Conservation (phyloP, 148 eudicot genomes). For the Rhododendron ferrugineum region DNA sequence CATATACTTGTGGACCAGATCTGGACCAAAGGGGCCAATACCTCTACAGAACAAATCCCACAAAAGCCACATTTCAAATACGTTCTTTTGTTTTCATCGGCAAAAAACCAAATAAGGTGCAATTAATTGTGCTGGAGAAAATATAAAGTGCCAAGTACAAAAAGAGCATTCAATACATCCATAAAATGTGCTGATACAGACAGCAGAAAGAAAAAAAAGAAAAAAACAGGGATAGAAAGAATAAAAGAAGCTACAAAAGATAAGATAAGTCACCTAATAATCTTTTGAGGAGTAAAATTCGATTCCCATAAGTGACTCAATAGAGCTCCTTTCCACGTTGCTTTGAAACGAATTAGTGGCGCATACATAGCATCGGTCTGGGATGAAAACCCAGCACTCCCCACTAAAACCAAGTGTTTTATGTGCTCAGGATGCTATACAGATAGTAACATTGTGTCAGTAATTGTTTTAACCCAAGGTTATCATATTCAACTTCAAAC, state of each 20-base stretch:
- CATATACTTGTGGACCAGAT: slow-evolving; percentile 73
- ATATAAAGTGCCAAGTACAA: background rate
- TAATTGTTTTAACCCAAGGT: background rate
- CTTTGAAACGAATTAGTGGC: slow-evolving; percentile 51
- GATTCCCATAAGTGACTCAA: slow-evolving; percentile 94
- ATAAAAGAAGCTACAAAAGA: background rate
- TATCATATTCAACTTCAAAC: background rate
- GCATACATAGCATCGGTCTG: slow-evolving; percentile 61
- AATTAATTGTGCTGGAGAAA: background rate
- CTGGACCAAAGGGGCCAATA: slow-evolving; percentile 91
- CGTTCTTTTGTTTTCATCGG: background rate
- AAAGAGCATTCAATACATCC: background rate
- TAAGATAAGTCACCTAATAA: slow-evolving; percentile 51
- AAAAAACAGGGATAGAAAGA: background rate
- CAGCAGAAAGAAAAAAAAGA: background rate
- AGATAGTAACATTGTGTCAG: background rate
- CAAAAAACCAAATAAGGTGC: background rate
- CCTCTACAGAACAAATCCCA: slow-evolving; percentile 48
- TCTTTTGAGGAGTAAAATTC: slow-evolving; percentile 85
- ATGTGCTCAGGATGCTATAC: slow-evolving; percentile 89
- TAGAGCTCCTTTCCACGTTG: slow-evolving; percentile 94
- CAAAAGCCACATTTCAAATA: background rate
- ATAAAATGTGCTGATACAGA: background rate
- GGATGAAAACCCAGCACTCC: slow-evolving; percentile 82
- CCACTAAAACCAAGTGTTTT: slow-evolving; percentile 85